A percentile compares a stretch with the other conserved stretches of the same genome.
Conservation (phyloP, 75 land plant genomes). For the Isoetes taiwanensis region DNA sequence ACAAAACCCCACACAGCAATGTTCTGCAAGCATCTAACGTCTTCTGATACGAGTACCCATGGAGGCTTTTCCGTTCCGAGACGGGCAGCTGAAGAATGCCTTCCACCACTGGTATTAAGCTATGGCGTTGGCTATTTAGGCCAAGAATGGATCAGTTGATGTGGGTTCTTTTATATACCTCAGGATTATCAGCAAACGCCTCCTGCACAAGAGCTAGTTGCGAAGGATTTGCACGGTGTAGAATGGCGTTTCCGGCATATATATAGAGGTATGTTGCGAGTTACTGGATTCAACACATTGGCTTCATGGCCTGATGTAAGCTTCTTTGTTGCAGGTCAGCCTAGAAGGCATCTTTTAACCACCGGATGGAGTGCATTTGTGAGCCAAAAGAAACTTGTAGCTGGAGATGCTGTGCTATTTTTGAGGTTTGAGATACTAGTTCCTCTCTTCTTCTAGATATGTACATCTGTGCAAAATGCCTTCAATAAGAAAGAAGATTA, state of each 20-base stretch:
- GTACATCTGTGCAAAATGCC: too few relatives aligned
- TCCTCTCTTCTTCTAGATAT: too few relatives aligned
- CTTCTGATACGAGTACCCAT: constrained; percentile 86
- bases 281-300: too few relatives aligned
- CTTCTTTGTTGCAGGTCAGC: constrained; percentile 8
- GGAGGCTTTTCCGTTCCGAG: constrained; percentile 90
- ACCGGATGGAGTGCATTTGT: constrained; percentile 17
- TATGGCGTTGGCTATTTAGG: not conserved
- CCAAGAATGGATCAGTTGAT: not conserved
- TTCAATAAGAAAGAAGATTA: too few relatives aligned
- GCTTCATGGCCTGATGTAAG: not conserved
- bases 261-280: constrained; percentile 57
- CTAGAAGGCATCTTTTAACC: constrained; percentile 14
- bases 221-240: constrained; percentile 66
- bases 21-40: constrained; percentile 82
- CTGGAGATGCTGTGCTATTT: constrained; percentile 15
- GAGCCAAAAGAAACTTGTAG: constrained; percentile 15
- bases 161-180: not conserved
- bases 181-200: constrained; percentile 74
- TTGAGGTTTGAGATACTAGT: constrained; percentile 4
- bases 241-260: constrained; percentile 83
- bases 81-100: constrained; percentile 87
- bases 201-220: constrained; percentile 77
- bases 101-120: constrained; percentile 57
- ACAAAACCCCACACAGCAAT: constrained; percentile 36